Conservation (phyloP, 805 yeast species). For the Phaffomyces antillensis region DNA sequence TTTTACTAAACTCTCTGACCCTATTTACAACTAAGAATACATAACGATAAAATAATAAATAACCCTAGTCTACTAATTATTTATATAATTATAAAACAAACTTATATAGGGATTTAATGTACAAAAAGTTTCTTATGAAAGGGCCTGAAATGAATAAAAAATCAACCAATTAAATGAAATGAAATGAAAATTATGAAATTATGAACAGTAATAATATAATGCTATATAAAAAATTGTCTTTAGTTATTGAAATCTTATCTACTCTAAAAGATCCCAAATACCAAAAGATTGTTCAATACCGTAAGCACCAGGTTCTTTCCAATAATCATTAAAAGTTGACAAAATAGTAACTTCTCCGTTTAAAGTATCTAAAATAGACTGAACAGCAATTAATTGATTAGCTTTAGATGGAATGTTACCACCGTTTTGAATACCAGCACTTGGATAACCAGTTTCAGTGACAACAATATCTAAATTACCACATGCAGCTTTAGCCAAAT, state of each 20-base stretch:
- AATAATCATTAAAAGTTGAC: conserved; percentile 75
- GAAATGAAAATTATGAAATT: background rate
- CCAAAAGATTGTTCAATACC: conserved; percentile 89
- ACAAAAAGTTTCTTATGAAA: too few relatives aligned
- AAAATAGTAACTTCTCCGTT: conserved; percentile 62
- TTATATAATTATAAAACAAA: too few relatives aligned
- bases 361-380: conserved; percentile 49
- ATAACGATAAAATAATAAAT: too few relatives aligned
- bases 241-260: background rate
- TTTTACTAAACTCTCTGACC: too few relatives aligned
- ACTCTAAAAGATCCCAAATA: conserved; percentile 29
- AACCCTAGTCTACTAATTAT: too few relatives aligned
- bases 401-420: conserved; percentile 59
- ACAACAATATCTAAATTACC: conserved; percentile 45
- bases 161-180: too few relatives aligned
- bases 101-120: too few relatives aligned
- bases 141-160: too few relatives aligned
- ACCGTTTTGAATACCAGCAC: conserved; percentile 66
- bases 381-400: conserved; percentile 68
- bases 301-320: conserved; percentile 82
- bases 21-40: too few relatives aligned
- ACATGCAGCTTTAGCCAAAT: conserved; percentile 49
- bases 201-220: too few relatives aligned
- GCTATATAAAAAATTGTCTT: background rate
- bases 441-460: conserved; percentile 90